Evolutionary conservation across 192 early-diverging fungal genomes (phyloP).

Genomic region (Umbelopsis vinacea): DNA sequence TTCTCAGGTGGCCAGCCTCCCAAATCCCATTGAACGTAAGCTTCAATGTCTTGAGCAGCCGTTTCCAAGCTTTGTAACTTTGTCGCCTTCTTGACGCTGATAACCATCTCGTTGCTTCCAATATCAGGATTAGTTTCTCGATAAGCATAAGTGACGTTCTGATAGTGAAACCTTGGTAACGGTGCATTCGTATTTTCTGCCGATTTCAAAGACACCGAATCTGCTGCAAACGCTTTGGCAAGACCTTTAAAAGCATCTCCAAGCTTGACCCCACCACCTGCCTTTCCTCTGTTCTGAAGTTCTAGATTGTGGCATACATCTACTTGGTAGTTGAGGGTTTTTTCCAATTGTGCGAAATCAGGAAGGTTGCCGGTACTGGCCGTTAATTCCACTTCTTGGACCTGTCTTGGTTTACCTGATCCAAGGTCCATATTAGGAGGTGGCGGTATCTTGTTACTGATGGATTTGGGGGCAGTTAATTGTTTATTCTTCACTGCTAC

Average conservation of each 20-base stretch:
- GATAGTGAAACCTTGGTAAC: constrained; percentile 57
- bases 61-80: constrained; percentile 61
- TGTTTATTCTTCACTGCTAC: constrained; percentile 39
- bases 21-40: constrained; percentile 71
- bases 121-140: constrained; percentile 51
- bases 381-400: not conserved
- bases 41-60: constrained; percentile 59
- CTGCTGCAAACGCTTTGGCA: constrained; percentile 60
- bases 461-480: not conserved
- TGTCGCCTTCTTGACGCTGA: constrained; percentile 60
- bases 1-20: constrained; percentile 72
- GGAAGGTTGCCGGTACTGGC: not conserved
- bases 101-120: constrained; percentile 67
- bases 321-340: constrained; percentile 34
- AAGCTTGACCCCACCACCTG: not conserved
- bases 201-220: constrained; percentile 55
- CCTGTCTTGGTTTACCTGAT: constrained; percentile 29
- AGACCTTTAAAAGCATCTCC: constrained; percentile 54
- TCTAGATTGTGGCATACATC: constrained; percentile 40
- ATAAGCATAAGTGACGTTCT: constrained; percentile 60
- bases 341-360: constrained; percentile 26
- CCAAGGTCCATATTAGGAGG: constrained; percentile 34
- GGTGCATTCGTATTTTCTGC: constrained; percentile 39
- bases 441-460: constrained; percentile 24
- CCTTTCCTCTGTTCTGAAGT: constrained; percentile 30